Percentiles rank a stretch among this genome's conserved stretches.
Conservation (phyloP, 108 stramenopile genomes). For the Cylindrotheca closterium region DNA sequence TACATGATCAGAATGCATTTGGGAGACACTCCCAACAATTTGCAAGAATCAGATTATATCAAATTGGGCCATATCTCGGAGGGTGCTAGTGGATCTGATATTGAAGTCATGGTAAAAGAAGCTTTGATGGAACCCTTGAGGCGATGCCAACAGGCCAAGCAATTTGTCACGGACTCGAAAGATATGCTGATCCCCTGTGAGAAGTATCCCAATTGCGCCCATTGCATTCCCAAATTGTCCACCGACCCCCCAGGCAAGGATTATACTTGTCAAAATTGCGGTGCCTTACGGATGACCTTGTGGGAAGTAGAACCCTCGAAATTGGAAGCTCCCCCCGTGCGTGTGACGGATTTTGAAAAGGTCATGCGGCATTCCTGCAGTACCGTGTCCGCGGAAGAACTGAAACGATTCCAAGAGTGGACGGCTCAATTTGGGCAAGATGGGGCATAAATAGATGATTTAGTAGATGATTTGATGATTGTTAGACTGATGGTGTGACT, state of each 20-base stretch:
- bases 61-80: constrained; percentile 76
- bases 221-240: constrained; percentile 89
- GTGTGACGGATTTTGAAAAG: constrained; percentile 68
- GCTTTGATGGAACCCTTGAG: constrained; percentile 97
- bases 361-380: constrained; percentile 76
- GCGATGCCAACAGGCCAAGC: constrained; percentile 93
- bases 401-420: constrained; percentile 92
- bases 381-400: constrained; percentile 91
- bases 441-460: constrained; percentile 65
- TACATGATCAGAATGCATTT: constrained; percentile 93
- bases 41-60: constrained; percentile 85
- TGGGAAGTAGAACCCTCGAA: constrained; percentile 92
- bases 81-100: constrained; percentile 93
- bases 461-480: neutral
- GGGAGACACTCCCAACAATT: constrained; percentile 86
- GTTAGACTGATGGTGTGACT: no score
- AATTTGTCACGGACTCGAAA: constrained; percentile 71
- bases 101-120: constrained; percentile 94
- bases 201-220: constrained; percentile 87
- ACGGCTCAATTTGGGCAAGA: constrained; percentile 97
- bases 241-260: constrained; percentile 59
- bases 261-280: constrained; percentile 86
- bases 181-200: constrained; percentile 69
- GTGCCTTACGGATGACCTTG: constrained; percentile 86
- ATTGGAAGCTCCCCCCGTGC: constrained; percentile 75